Evolutionary conservation across 305 asterid genomes (phyloP).

Genomic region (Fraxinus ornus): DNA sequence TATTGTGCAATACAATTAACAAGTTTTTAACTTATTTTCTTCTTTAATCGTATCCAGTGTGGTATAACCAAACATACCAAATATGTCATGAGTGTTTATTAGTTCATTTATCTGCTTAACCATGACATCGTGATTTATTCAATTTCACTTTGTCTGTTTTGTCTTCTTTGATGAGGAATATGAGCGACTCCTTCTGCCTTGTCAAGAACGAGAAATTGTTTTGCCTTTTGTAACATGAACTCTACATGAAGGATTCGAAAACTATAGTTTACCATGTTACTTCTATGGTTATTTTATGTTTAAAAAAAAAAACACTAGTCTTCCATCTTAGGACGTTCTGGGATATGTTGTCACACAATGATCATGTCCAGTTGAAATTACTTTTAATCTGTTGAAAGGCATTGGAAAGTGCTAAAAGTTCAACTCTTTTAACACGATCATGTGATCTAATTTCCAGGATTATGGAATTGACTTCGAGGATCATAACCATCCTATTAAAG

Average conservation of each 20-base stretch:
- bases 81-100: neutral
- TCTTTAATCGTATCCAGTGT: neutral
- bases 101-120: neutral
- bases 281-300: neutral
- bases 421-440: neutral
- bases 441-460: conserved; percentile 44
- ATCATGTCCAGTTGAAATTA: neutral
- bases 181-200: neutral
- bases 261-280: neutral
- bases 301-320: neutral
- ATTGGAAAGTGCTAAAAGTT: neutral
- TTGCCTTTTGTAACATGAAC: neutral
- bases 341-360: neutral
- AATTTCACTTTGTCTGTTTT: neutral
- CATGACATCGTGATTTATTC: neutral
- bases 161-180: neutral
- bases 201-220: neutral
- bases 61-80: neutral
- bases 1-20: neutral
- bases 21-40: neutral
- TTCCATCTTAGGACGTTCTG: neutral
- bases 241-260: neutral
- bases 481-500: conserved; percentile 49
- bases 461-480: conserved; percentile 59
- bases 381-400: neutral